Base-by-base conservation (phyloP, 495 filamentous ascomycete genomes). In the Penicillium alfredii region DNA sequence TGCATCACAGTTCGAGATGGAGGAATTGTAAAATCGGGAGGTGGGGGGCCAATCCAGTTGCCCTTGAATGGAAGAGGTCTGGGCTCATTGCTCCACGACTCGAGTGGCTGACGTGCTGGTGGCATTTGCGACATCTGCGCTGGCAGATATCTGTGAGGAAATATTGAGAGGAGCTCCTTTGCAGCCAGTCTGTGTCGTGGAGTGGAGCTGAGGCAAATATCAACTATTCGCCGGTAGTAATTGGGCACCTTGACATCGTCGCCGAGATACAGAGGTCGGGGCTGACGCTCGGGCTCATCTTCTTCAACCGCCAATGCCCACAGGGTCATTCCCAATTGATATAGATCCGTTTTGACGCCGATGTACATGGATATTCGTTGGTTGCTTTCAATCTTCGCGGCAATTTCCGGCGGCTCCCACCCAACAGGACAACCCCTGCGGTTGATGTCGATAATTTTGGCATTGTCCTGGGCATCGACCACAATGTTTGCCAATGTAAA, bases 401-500 rank as follows among this genome's bases (percentile, higher is more conserved):
- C 80, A 26, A 94, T 84, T 60, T 98, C 92, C 1, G 93, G 93
- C 3, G 93, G 90, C 51, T 98, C 92, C 92, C 92, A 98, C 21
- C 90, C 92, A 2, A 97, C 87, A 0, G 92, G 92, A 47, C 92
- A 98, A 9, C 92, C 92, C 45, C 92, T 72, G 18, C 92, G 76
- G 60, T 98, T 98, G 72, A 98, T 97, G 63, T 98, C 92, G 58
- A 98, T 98, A 44, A 98, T 97, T 44, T 90, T 85, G 9, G 92
- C 93, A 51, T 96, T 75, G 58, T 88, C 78, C 22, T 84, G 55
- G 2, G 70, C 71, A 52, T 97, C 86, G 49, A 98, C 83, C 42
- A 98, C 92, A 39, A 98, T 95, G 52, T 98, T 98, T 3, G 90
- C 94, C 7, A 98, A 69, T 0, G 92, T 98, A 43, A 98, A 96